phyloP scores from a whole-genome alignment of 2,329 filamentous ascomycete genomes.

The Tolypocladium pustulatum region DNA sequence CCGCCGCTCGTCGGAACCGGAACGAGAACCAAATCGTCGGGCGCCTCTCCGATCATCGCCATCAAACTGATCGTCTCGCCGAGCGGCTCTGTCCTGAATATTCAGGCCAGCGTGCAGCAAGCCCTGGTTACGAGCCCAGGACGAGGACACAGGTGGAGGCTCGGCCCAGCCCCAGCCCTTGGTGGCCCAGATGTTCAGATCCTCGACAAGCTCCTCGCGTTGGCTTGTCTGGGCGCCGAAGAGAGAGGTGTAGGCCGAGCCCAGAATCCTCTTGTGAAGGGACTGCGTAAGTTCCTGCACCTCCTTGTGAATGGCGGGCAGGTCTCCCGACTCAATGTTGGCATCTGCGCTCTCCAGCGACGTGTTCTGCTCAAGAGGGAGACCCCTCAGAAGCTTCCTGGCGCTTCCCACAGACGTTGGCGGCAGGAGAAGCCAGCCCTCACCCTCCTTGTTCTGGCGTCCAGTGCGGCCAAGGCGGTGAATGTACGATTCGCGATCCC shows the following conservation, averaged over 20 bases:
- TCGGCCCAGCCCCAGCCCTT: slow-evolving; percentile 40
- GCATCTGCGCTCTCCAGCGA: slow-evolving; percentile 40
- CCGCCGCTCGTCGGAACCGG: background rate
- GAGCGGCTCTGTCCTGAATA: slow-evolving; percentile 10
- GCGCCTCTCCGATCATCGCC: slow-evolving; percentile 6
- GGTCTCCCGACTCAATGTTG: slow-evolving; percentile 39
- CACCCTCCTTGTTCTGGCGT: slow-evolving; percentile 61
- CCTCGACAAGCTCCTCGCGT: slow-evolving; percentile 28
- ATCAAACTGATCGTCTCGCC: slow-evolving; percentile 5
- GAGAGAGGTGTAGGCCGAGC: slow-evolving; percentile 42
- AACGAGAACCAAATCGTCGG: slow-evolving; percentile 4
- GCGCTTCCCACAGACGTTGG: slow-evolving; percentile 39
- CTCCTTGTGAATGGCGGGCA: slow-evolving; percentile 34
- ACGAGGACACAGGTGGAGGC: slow-evolving; percentile 27
- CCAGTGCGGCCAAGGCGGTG: slow-evolving; percentile 69
- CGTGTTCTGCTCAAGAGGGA: slow-evolving; percentile 49
- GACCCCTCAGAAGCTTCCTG: slow-evolving; percentile 39
- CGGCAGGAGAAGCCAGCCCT: slow-evolving; percentile 58
- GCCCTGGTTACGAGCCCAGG: slow-evolving; percentile 20
- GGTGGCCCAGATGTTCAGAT: slow-evolving; percentile 42
- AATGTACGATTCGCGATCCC: slow-evolving; percentile 60
- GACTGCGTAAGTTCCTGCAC: slow-evolving; percentile 29
- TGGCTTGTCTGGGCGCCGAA: slow-evolving; percentile 40
- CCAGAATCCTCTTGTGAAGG: slow-evolving; percentile 23
- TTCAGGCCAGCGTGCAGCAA: slow-evolving; percentile 23